Conservation (phyloP, 768 basidiomycete genomes). For the Termitomyces eurrhizus region DNA sequence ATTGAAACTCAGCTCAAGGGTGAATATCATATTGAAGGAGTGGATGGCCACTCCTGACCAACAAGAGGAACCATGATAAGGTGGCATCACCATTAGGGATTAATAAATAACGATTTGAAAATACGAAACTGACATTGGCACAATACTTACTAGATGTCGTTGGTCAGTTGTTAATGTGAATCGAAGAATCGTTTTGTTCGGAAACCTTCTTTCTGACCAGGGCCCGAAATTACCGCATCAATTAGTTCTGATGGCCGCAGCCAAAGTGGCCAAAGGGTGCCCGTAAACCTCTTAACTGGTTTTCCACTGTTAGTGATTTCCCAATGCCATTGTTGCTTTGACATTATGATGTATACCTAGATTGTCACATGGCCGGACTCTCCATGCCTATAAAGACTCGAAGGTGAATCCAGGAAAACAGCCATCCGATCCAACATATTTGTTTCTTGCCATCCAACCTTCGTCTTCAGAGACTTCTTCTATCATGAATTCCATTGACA, state of each 20-base stretch:
- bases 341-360: not conserved
- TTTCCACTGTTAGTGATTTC: not conserved
- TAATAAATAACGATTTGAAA: no score
- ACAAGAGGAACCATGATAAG: no score
- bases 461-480: not conserved
- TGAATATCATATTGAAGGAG: no score
- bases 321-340: not conserved
- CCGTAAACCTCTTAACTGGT: not conserved
- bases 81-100: no score
- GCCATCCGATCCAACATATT: not conserved
- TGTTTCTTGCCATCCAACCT: not conserved
- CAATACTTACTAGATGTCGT: no score
- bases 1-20: no score
- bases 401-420: not conserved
- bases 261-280: not conserved
- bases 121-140: no score
- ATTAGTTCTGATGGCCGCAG: not conserved
- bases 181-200: no score
- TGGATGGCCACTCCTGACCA: no score
- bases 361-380: not conserved
- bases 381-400: not conserved
- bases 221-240: not conserved
- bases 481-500: not conserved
- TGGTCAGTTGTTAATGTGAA: no score
- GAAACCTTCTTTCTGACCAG: not conserved